Percentiles rank a stretch among this genome's conserved stretches.
phyloP scores from a whole-genome alignment of 2,329 filamentous ascomycete genomes.

The Monosporascus sp. region DNA sequence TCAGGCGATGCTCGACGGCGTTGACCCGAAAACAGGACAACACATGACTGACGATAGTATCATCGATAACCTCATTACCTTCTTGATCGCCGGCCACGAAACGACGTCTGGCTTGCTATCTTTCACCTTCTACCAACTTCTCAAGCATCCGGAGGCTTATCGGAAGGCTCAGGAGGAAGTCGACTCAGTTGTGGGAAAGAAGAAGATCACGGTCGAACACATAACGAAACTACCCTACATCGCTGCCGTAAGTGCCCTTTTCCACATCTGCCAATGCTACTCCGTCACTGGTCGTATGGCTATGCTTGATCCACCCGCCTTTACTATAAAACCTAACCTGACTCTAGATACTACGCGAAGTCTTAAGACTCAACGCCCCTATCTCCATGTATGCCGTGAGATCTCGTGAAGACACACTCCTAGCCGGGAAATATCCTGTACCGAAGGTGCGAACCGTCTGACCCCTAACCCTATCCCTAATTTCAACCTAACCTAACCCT shows the following conservation, averaged over 20 bases:
- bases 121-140: conserved; percentile 59
- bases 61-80: conserved; percentile 66
- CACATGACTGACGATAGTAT: conserved; percentile 59
- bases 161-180: conserved; percentile 62
- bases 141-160: conserved; percentile 57
- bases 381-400: conserved; percentile 53
- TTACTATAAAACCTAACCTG: neutral
- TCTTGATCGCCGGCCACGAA: conserved; percentile 66
- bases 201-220: conserved; percentile 54
- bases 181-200: conserved; percentile 56
- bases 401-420: conserved; percentile 46
- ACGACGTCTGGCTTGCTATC: conserved; percentile 64
- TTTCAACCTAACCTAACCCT: no score
- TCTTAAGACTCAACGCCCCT: conserved; percentile 56
- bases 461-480: conserved; percentile 6
- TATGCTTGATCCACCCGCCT: neutral
- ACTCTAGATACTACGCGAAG: conserved; percentile 54
- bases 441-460: conserved; percentile 43
- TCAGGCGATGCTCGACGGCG: conserved; percentile 62
- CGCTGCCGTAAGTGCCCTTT: conserved; percentile 38
- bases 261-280: neutral
- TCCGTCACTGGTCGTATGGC: no score
- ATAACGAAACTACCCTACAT: conserved; percentile 61
- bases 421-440: conserved; percentile 58
- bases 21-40: conserved; percentile 61